Base-by-base conservation (phyloP, 73 alveolate genomes). In the Paramecium octaurelia region DNA sequence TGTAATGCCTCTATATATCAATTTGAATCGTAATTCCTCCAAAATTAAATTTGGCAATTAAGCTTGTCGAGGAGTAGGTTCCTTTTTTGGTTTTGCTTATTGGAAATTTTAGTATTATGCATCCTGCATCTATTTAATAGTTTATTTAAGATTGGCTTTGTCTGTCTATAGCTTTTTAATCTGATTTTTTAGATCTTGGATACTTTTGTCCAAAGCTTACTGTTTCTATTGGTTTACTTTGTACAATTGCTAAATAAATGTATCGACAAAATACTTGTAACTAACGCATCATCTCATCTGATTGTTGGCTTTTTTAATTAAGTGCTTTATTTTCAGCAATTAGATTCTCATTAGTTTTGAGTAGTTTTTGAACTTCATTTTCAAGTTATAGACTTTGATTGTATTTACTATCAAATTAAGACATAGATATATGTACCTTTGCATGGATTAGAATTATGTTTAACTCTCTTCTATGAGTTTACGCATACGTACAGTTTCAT, bases 241-340 rank as follows among this genome's bases (percentile, higher is more conserved):
- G 36, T 80, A 80, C 38, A 80, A 46, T 80, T 80, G 44, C 91
- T 80, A 43, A 44, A 43, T 31, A 21, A 80, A 24, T 44, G 48
- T 21, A 80, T 80, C 48, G 35, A 80, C 69, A 54, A 16, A 54
- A 54, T 80, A 80, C 91, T 80, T 80, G 29, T 80, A 80, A 46
- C 31, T 80, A n/a, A 21, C 57, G 46, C 27, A 80, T 80, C 76
- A 44, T 23, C 14, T 80, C 91, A 10, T 80, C 91, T 9, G 46
- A 21, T 80, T 80, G 44, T 11, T 40, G 36, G 11, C n/a, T 8
- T 27, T 80, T 44, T 80, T 42, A 46, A 24, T 40, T 21, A 8
- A 44, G 31, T 16, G 46, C 24, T 44, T 80, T 40, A 48, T 80
- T 80, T 80, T 80, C 91, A 24, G 70, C 73, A 40, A 80, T 23